Evolutionary conservation across 2,329 filamentous ascomycete species (phyloP).

Genomic region (Colletotrichum simmondsii): DNA sequence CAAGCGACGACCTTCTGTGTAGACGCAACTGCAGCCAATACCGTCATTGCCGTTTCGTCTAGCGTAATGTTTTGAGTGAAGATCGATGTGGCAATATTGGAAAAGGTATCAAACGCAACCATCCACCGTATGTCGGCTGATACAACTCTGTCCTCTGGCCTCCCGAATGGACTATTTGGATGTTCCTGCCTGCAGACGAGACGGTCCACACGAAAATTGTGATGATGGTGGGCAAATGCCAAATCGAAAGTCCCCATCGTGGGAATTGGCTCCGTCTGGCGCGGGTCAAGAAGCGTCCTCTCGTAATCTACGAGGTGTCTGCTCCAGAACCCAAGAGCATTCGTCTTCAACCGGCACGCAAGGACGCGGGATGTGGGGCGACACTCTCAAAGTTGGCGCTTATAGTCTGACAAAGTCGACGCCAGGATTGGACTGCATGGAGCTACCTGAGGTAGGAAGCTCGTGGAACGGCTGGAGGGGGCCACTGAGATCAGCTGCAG

Average conservation of each 20-base stretch:
- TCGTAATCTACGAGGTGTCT: neutral
- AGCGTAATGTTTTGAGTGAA: neutral
- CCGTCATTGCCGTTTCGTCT: neutral
- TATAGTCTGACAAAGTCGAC: neutral
- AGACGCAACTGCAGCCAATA: neutral
- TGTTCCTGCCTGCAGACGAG: neutral
- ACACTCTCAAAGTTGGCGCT: neutral
- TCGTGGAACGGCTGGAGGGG: neutral
- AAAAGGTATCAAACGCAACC: neutral
- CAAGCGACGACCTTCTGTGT: neutral
- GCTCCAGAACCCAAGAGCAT: neutral
- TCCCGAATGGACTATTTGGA: neutral
- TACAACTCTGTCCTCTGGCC: neutral
- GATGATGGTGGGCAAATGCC: neutral
- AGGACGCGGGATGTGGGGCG: neutral
- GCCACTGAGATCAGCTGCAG: neutral
- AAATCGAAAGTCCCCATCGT: neutral
- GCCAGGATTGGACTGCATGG: neutral
- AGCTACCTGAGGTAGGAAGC: slow-evolving; percentile 12
- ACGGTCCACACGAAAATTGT: neutral
- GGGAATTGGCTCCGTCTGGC: neutral
- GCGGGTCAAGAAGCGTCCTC: neutral
- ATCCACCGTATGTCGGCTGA: neutral
- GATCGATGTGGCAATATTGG: neutral
- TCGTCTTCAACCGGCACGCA: neutral